phyloP scores from a whole-genome alignment of 2,329 filamentous ascomycete species.

The Fusarium decemcellulare region DNA sequence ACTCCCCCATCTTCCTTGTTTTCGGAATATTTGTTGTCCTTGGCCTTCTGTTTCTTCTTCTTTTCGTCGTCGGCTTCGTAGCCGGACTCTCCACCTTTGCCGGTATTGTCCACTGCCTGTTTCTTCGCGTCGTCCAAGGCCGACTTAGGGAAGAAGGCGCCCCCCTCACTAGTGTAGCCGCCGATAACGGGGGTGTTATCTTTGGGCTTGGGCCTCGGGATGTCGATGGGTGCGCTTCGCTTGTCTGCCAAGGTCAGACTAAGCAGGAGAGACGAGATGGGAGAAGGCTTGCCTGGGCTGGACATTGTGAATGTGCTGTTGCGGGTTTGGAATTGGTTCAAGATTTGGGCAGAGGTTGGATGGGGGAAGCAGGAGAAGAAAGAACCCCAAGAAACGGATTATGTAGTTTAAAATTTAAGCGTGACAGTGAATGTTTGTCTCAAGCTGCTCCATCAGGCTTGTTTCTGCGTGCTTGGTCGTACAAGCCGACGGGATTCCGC shows the following conservation, averaged over 20 bases:
- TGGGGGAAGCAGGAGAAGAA: neutral
- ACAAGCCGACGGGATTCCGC: too few relatives aligned
- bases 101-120: neutral
- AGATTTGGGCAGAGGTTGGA: too few relatives aligned
- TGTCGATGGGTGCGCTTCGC: constrained; percentile 9
- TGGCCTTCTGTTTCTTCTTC: constrained; percentile 1
- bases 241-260: constrained; percentile 7
- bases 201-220: neutral
- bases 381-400: neutral
- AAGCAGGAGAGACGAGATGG: rapidly evolving
- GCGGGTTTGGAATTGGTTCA: neutral
- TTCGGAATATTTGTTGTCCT: neutral
- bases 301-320: constrained; percentile 1
- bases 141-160: neutral
- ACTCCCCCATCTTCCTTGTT: constrained; percentile 8
- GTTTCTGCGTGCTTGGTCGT: too few relatives aligned
- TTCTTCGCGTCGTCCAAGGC: neutral
- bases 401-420: neutral
- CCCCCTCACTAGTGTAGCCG: too few relatives aligned
- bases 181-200: too few relatives aligned
- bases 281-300: neutral
- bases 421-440: neutral
- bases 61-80: constrained; percentile 17
- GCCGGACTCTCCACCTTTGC: constrained; percentile 4
- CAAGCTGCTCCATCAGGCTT: neutral